Evolutionary conservation across 257 asterid species (phyloP).

Genomic region (Striga asiatica): DNA sequence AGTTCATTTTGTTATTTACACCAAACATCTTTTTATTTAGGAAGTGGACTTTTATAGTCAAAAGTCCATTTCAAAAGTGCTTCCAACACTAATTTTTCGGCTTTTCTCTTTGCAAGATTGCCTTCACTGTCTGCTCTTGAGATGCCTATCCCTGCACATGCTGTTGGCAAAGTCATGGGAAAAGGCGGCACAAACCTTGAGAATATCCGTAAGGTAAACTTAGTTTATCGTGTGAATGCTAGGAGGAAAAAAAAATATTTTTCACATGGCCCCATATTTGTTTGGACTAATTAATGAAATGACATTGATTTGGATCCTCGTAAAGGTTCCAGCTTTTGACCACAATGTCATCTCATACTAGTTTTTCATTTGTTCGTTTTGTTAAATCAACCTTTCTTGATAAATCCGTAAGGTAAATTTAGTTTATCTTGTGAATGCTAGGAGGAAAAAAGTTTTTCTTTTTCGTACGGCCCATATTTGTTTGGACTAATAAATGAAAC

Average conservation of each 20-base stretch:
- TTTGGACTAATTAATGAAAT: background rate
- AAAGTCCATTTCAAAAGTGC: no score
- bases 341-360: no score
- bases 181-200: conserved; percentile 83
- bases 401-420: conserved; percentile 61
- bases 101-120: no score
- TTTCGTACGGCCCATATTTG: background rate
- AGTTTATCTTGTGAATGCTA: background rate
- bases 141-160: conserved; percentile 80
- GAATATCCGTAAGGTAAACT: conserved; percentile 78
- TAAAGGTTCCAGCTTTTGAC: no score
- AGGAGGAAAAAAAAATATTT: background rate
- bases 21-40: conserved; percentile 1
- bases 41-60: conserved; percentile 23
- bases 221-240: background rate
- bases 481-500: background rate
- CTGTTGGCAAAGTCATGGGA: conserved; percentile 79
- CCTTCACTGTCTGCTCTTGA: conserved; percentile 73
- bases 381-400: no score
- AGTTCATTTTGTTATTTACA: background rate
- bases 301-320: background rate
- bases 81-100: no score
- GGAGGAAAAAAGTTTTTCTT: background rate
- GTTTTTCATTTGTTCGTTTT: no score
- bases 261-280: background rate